Base-by-base conservation (phyloP, 352 stramenopile genomes). In the Saprolegnia parasitica region DNA sequence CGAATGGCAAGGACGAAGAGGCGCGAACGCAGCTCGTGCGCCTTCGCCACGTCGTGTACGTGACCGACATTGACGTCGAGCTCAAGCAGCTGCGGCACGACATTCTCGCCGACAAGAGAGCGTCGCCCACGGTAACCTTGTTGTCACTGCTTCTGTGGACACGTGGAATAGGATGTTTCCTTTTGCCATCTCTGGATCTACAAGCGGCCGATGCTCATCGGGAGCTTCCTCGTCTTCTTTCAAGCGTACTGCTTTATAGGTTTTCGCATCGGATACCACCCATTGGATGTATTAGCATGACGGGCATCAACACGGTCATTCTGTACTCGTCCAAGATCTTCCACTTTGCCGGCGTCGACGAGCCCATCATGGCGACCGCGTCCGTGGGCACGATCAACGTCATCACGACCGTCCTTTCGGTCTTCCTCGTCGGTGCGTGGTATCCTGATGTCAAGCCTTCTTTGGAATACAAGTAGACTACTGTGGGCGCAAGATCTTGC, bases 261-360 rank as follows among this genome's bases (percentile, higher is more conserved):
- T 54, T n/a, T n/a, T n/a, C 20, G 46, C 20, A 35, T 71, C 42
- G 29, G 18, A 23, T 45, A 23, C 20, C 56, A 11, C 1, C n/a
- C 16, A 20, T 0, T 45, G 24, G 55, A 62, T n/a, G n/a, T 10
- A 66, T 37, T 26, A 87, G 79, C 11, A 92, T 96, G 79, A 95
- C 90, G 32, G 90, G 90, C 0, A 96, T 97, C 75, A 97, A 97
- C 76, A 96, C 86, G 9, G 90, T 97, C 35, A 93, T 96, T 78
- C 74, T 97, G 35, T 97, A 97, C 71, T 96, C 88, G 4, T 85
- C 87, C 57, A 94, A 93, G 72, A 96, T 97, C 71, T 96, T 97
- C 68, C 80, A 91, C 56, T 87, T 97, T 67, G 89, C 89, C 13
- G 89, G 89, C 62, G 84, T 96, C 50, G 86, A 86, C 21, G 89